Evolutionary conservation across 192 early-diverging fungal genomes (phyloP).

Genomic region (Haplosporangium gracile): DNA sequence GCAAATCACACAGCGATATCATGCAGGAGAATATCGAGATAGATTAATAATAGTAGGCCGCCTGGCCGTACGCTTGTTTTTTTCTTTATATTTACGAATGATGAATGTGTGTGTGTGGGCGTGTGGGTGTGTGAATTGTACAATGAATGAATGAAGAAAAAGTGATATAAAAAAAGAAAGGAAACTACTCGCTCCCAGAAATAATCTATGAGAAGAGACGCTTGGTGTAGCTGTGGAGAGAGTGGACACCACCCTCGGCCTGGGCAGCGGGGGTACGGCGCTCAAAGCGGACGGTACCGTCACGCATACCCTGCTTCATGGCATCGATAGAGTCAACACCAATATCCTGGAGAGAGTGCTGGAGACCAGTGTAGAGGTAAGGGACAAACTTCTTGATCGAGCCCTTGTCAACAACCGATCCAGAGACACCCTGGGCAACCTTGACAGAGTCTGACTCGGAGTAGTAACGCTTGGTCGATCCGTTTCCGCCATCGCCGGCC

Average conservation of each 20-base stretch:
- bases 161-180: constrained; percentile 3
- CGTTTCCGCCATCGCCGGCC: constrained; percentile 77
- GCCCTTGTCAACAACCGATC: constrained; percentile 98
- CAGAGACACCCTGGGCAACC: constrained; percentile 98
- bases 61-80: background rate
- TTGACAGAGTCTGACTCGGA: constrained; percentile 97
- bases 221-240: constrained; percentile 57
- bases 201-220: constrained; percentile 53
- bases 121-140: background rate
- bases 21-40: background rate
- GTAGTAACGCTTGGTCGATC: constrained; percentile 93
- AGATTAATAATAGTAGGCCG: background rate
- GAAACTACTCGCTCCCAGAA: background rate
- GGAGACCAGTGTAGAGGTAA: constrained; percentile 93
- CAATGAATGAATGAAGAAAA: background rate
- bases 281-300: constrained; percentile 91
- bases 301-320: constrained; percentile 76
- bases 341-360: constrained; percentile 99
- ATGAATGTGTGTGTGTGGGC: background rate
- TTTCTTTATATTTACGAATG: constrained; percentile 4
- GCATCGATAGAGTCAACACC: constrained; percentile 77
- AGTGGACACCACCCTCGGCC: constrained; percentile 96
- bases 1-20: background rate
- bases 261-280: constrained; percentile 94
- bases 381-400: constrained; percentile 93